A percentile compares a stretch with the other conserved stretches of the same genome.
These are phyloP conservation scores for Symbiodinium pilosum DNA, from an alignment of 73 alveolate genomes.

Conservation along the genomic window DNA sequence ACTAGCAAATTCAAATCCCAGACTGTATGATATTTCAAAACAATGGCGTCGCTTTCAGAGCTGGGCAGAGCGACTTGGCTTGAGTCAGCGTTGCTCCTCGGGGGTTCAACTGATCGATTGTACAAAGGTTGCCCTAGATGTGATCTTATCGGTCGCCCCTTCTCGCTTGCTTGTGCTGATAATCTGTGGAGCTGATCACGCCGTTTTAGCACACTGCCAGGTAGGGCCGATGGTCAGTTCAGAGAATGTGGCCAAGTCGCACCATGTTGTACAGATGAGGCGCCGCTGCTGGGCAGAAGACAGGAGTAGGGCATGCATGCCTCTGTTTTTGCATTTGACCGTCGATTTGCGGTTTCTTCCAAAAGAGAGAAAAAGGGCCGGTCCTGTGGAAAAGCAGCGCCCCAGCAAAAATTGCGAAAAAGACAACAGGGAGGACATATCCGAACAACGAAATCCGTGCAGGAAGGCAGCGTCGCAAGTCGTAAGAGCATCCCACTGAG, in stretches of 20 bases:
- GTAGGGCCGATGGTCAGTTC: constrained; percentile 87
- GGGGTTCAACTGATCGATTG: neutral
- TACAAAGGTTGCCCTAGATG: constrained; percentile 91
- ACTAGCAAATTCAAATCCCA: too few species aligned
- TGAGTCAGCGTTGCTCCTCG: neutral
- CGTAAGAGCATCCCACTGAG: too few species aligned
- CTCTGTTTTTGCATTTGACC: neutral
- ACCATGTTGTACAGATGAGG: constrained; percentile 88
- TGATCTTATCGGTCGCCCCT: constrained; percentile 18
- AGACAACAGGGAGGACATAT: too few species aligned
- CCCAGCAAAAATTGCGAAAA: too few species aligned
- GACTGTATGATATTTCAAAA: neutral
- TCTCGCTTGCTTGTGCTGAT: neutral
- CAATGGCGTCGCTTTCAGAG: neutral
- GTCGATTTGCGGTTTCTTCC: neutral
- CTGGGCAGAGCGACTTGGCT: constrained; percentile 18
- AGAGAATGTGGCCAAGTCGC: constrained; percentile 87
- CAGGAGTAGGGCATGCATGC: neutral
- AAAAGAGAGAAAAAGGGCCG: too few species aligned
- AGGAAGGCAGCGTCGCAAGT: too few species aligned
- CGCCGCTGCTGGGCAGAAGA: too few species aligned
- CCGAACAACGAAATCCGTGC: too few species aligned
- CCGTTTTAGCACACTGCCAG: neutral
- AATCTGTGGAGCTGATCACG: neutral
- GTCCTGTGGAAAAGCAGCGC: too few species aligned